Base-by-base conservation (phyloP, 2,329 filamentous ascomycete genomes). In the Botrytis hyacinthi region DNA sequence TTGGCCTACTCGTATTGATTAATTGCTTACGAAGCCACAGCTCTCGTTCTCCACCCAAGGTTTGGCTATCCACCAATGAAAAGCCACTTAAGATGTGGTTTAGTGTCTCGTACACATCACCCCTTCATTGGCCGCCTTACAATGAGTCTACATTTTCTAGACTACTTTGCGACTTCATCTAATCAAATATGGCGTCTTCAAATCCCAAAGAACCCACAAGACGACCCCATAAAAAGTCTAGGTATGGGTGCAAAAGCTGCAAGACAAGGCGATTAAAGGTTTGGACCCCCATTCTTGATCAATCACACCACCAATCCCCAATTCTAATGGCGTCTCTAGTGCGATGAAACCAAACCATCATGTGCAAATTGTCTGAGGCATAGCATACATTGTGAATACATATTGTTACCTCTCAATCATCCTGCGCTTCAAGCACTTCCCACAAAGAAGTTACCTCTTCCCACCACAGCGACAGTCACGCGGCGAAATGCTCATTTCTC, bases 191-290 rank as follows among this genome's bases (percentile, higher is more conserved):
- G 63, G 32, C 44, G 9, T 51, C 44, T 26, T 32, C 16, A 18
- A 54, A 29, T 42, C 14, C 54, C 4, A 70, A 62, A n/a, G 54
- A 70, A 42, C n/a, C 59, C 10, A 40, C 22, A 29, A 40, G 61
- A 32, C 35, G 70, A 26, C 46, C 59, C 35, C 60, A 66, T 42
- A 72, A 42, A 57, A 72, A 72, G 32, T 67, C 61, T 46, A 61
- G 70, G n/a, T 72, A 72, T 14, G 61, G 61, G 20, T 72, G 70
- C n/a, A 66, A 67, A 65, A 59, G 63, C 48, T 72, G 61, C 37
- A 72, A 72, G 26, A n/a, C 48, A 57, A 51, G n/a, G 66, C 48
- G 70, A 46, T n/a, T 32, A 6, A 72, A 67, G 40, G 61, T 67
- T 40, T 26, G 46, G 9, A 22, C 51, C 29, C 22, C 57, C 57